Percentiles rank a stretch among this genome's conserved stretches.
Evolutionary conservation across 495 filamentous ascomycete genomes (phyloP).

Genomic region (Parachaetomium inaequale): DNA sequence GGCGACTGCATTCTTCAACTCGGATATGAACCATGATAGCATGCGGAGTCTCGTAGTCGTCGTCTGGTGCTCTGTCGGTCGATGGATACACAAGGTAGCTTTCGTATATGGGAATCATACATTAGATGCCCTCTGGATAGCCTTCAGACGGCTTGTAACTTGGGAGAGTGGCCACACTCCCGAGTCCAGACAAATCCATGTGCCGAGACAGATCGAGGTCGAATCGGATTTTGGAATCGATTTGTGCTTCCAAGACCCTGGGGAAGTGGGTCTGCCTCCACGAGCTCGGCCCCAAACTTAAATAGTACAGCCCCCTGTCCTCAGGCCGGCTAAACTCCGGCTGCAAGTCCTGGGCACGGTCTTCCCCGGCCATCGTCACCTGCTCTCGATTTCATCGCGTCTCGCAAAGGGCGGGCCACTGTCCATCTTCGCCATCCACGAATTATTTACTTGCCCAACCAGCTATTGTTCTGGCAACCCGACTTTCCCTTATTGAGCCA

Average conservation of each 20-base stretch:
- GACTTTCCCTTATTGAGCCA: background rate
- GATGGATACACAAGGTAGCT: too few relatives aligned
- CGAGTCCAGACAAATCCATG: background rate
- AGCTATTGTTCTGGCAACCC: background rate
- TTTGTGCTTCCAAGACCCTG: too few relatives aligned
- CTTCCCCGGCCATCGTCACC: background rate
- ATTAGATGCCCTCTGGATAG: too few relatives aligned
- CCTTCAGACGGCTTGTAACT: too few relatives aligned
- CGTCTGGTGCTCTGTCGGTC: too few relatives aligned
- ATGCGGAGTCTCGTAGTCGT: too few relatives aligned
- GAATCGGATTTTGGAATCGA: too few relatives aligned
- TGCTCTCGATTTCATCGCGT: background rate
- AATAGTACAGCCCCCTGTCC: background rate
- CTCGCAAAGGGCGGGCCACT: background rate
- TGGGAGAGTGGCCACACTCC: too few relatives aligned
- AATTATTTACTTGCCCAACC: background rate
- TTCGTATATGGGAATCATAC: too few relatives aligned
- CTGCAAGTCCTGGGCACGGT: background rate
- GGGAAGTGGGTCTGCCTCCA: background rate
- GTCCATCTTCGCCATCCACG: conserved; percentile 5
- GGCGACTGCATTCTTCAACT: too few relatives aligned
- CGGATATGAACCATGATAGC: too few relatives aligned
- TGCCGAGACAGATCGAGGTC: background rate
- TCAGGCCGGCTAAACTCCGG: background rate
- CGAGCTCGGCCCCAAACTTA: background rate